Percentiles rank a stretch among this genome's conserved stretches.
phyloP scores from a whole-genome alignment of 495 filamentous ascomycete genomes.

The Bombardia bombarda region DNA sequence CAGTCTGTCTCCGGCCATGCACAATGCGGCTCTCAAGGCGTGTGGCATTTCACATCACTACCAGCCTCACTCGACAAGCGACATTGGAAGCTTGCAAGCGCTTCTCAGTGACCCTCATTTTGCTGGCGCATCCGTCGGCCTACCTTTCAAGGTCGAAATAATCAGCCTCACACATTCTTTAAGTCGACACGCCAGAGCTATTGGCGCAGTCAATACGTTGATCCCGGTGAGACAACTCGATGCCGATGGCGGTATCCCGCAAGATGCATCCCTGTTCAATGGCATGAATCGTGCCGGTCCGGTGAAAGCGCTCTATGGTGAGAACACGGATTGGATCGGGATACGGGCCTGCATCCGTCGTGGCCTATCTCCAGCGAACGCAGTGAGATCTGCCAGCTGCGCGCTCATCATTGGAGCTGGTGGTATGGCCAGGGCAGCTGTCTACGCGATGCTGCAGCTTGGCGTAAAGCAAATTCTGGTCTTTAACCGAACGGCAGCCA shows the following conservation, averaged over 20 bases:
- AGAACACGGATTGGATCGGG: constrained; percentile 76
- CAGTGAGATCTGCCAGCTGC: constrained; percentile 54
- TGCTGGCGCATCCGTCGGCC: constrained; percentile 62
- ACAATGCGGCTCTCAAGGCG: constrained; percentile 59
- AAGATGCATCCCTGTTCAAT: constrained; percentile 48
- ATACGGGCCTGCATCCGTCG: constrained; percentile 55
- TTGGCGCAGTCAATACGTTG: constrained; percentile 69
- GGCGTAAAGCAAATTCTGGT: constrained; percentile 68
- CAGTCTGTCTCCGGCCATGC: constrained; percentile 68
- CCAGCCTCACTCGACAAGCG: constrained; percentile 49
- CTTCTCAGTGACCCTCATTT: constrained; percentile 58
- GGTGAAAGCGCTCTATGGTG: constrained; percentile 61
- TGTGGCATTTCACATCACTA: constrained; percentile 63
- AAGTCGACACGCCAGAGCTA: constrained; percentile 63
- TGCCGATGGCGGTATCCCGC: constrained; percentile 49
- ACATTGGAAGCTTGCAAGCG: constrained; percentile 49
- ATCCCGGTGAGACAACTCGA: constrained; percentile 57
- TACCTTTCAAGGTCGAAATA: constrained; percentile 64
- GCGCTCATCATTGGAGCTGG: constrained; percentile 67
- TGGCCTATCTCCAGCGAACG: constrained; percentile 67
- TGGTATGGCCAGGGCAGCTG: constrained; percentile 66
- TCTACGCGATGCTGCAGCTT: constrained; percentile 68
- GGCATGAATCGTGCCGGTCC: constrained; percentile 54
- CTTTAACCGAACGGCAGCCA: constrained; percentile 53
- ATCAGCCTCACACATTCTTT: constrained; percentile 56